Percentiles rank a stretch among this genome's conserved stretches.
Evolutionary conservation across 495 filamentous ascomycete species (phyloP).

Genomic region (Opeltia flavorubescens): DNA sequence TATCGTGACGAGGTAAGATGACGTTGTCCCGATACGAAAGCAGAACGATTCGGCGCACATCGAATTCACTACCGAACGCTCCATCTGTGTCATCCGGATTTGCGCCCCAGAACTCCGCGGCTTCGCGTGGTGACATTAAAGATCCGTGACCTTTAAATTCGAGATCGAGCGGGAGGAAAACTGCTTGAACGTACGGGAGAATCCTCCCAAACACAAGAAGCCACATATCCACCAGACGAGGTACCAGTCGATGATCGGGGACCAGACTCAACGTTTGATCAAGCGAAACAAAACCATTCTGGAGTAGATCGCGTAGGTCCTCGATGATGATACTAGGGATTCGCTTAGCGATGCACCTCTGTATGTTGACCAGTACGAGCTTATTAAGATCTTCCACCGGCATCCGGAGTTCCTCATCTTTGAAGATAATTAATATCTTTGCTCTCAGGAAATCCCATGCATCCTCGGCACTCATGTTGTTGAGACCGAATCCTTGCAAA

Average conservation of each 20-base stretch:
- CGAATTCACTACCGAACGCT: conserved; percentile 46
- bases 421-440: conserved; percentile 80
- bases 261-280: conserved; percentile 65
- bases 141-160: conserved; percentile 80
- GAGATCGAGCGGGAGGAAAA: conserved; percentile 85
- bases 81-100: conserved; percentile 22
- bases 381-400: conserved; percentile 93
- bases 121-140: conserved; percentile 59
- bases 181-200: conserved; percentile 88
- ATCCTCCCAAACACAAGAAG: conserved; percentile 78
- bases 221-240: conserved; percentile 85
- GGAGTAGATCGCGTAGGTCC: conserved; percentile 65
- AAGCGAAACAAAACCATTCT: conserved; percentile 72
- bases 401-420: conserved; percentile 76
- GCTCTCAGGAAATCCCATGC: conserved; percentile 92
- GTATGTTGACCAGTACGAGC: conserved; percentile 67
- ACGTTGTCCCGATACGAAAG: conserved; percentile 82
- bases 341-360: conserved; percentile 57
- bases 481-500: conserved; percentile 50
- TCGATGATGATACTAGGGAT: conserved; percentile 56
- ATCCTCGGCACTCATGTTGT: conserved; percentile 76
- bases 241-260: conserved; percentile 71
- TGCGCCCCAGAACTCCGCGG: conserved; percentile 76
- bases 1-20: conserved; percentile 72
- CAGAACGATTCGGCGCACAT: conserved; percentile 78